A percentile compares a stretch with the other conserved stretches of the same genome.
Evolutionary conservation across 176 grass and related monocot species (phyloP).

Genomic region (Tillandsia fasciculata): DNA sequence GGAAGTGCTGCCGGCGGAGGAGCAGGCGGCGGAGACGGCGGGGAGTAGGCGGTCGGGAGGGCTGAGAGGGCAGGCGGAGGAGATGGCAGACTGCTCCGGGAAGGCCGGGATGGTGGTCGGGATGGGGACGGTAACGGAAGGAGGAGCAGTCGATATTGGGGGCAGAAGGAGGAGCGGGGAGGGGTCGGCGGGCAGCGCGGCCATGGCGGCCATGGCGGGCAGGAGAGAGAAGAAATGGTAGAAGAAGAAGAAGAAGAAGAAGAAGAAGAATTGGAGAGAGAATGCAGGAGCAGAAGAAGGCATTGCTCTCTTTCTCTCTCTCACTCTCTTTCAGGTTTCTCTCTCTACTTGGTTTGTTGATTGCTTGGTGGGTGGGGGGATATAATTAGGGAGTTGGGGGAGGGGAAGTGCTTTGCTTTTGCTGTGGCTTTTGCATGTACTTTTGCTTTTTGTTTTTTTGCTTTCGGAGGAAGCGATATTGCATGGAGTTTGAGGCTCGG

Average conservation of each 20-base stretch:
- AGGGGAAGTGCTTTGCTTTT: too few species aligned
- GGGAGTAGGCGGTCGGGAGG: conserved; percentile 46
- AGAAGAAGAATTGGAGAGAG: conserved; percentile 1
- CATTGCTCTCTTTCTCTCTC: neutral
- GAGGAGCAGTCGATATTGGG: conserved; percentile 15
- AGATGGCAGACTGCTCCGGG: conserved; percentile 69
- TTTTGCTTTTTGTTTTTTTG: too few species aligned
- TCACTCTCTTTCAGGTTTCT: neutral
- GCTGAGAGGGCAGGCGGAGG: conserved; percentile 58
- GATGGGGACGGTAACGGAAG: neutral
- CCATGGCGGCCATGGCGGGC: neutral
- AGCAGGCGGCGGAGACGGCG: conserved; percentile 47
- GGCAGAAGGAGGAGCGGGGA: conserved; percentile 38
- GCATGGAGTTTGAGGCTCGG: too few species aligned
- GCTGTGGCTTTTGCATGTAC: too few species aligned
- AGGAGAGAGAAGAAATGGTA: conserved; percentile 4
- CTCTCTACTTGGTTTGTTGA: neutral
- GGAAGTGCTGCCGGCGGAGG: conserved; percentile 10
- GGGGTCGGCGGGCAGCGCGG: conserved; percentile 23
- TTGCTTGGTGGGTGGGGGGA: neutral
- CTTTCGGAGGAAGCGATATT: too few species aligned
- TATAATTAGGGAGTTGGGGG: too few species aligned
- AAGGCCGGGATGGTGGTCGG: conserved; percentile 80
- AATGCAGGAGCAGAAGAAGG: neutral
- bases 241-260: conserved; percentile 31